Conservation (phyloP, 2,329 filamentous ascomycete genomes). For the Ophiosphaerella narmari region DNA sequence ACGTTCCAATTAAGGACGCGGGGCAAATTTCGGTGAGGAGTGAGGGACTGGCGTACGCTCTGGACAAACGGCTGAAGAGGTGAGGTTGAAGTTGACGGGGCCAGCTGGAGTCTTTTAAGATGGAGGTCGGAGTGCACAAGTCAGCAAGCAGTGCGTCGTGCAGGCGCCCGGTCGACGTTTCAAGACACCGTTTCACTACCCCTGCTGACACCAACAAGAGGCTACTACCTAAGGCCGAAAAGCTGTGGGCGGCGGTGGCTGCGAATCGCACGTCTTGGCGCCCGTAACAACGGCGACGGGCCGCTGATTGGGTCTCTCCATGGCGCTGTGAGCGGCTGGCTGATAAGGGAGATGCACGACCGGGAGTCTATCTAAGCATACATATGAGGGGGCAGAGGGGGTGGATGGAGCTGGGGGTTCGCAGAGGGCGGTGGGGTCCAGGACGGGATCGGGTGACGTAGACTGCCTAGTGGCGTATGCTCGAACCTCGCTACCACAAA, state of each 20-base stretch:
- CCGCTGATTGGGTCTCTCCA: conserved; percentile 3
- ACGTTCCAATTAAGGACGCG: no score
- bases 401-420: no score
- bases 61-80: conserved; percentile 21
- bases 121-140: conserved; percentile 19
- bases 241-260: conserved; percentile 4
- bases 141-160: conserved; percentile 31
- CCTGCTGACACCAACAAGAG: conserved; percentile 38
- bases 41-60: conserved; percentile 11
- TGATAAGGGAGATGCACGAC: no score
- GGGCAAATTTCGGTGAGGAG: neutral
- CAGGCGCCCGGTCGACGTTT: conserved; percentile 43
- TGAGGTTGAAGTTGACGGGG: conserved; percentile 23
- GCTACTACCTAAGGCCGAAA: conserved; percentile 26
- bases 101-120: conserved; percentile 28
- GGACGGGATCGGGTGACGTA: no score
- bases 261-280: conserved; percentile 19
- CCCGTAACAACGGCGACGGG: conserved; percentile 13
- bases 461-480: neutral
- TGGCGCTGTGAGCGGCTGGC: neutral
- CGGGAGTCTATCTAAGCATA: no score
- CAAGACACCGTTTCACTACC: conserved; percentile 43
- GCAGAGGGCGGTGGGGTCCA: no score
- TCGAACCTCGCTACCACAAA: neutral
- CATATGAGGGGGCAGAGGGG: no score